A percentile compares a stretch with the other conserved stretches of the same genome.
Evolutionary conservation across 2,329 filamentous ascomycete species (phyloP).

Genomic region (Aspergillus sp.): DNA sequence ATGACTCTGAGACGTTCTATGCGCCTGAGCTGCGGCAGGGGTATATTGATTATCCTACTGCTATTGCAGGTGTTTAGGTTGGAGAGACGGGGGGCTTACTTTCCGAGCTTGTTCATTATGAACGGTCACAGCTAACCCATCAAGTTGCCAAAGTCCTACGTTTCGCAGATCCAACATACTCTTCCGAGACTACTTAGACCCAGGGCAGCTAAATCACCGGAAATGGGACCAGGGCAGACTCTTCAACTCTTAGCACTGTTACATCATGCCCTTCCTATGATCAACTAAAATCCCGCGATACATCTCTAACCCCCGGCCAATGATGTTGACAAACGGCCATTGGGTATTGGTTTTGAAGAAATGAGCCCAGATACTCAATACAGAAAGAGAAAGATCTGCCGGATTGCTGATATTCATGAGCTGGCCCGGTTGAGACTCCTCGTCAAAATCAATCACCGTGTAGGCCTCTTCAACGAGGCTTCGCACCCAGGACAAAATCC

Average conservation of each 20-base stretch:
- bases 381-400: constrained; percentile 26
- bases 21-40: too few relatives aligned
- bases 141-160: too few relatives aligned
- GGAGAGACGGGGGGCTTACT: too few relatives aligned
- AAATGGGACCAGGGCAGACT: too few relatives aligned
- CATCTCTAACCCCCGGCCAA: constrained; percentile 31
- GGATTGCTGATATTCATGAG: constrained; percentile 20
- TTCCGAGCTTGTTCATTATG: too few relatives aligned
- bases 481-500: constrained; percentile 30
- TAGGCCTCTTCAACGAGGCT: constrained; percentile 35
- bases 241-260: background rate
- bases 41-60: too few relatives aligned
- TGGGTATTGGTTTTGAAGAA: constrained; percentile 33
- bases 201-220: too few relatives aligned
- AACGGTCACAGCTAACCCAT: too few relatives aligned
- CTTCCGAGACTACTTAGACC: too few relatives aligned
- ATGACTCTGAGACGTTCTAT: too few relatives aligned
- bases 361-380: constrained; percentile 32
- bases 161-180: too few relatives aligned
- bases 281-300: constrained; percentile 14
- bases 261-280: background rate
- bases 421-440: constrained; percentile 18
- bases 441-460: constrained; percentile 30
- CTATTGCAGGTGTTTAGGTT: too few relatives aligned
- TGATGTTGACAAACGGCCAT: constrained; percentile 34